Conservation (phyloP, 176 grass and related monocot genomes). For the Carex littledalei region DNA sequence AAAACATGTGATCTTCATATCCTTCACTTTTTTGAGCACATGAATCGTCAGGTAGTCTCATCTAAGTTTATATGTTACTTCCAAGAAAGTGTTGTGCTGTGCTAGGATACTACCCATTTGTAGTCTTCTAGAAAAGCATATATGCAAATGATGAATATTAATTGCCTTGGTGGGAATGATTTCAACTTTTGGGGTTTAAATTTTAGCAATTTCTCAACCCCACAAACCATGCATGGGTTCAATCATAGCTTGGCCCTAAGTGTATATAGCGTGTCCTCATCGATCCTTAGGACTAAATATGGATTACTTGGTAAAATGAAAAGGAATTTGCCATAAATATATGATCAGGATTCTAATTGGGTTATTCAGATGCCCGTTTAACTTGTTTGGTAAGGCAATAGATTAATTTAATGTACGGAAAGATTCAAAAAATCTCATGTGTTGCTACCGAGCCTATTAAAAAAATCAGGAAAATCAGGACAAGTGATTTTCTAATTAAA, state of each 20-base stretch:
- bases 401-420: background rate
- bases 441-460: background rate
- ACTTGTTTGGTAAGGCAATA: background rate
- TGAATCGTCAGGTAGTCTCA: background rate
- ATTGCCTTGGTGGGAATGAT: background rate
- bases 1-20: background rate
- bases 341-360: background rate
- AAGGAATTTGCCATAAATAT: background rate
- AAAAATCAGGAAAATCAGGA: too few relatives aligned
- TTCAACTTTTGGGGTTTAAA: background rate
- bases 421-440: background rate
- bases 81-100: background rate
- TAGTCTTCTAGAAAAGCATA: background rate
- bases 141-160: background rate
- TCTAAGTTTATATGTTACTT: background rate
- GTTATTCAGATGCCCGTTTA: background rate
- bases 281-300: background rate
- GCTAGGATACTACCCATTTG: constrained; percentile 4
- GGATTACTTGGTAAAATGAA: background rate
- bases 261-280: background rate
- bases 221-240: constrained; percentile 5
- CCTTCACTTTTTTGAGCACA: background rate
- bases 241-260: constrained; percentile 8
- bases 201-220: background rate
- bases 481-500: background rate